Evolutionary conservation across 2,329 filamentous ascomycete species (phyloP), one percentile per base, ranked within the genome.

Genomic region (Myrmaecium sp.): DNA sequence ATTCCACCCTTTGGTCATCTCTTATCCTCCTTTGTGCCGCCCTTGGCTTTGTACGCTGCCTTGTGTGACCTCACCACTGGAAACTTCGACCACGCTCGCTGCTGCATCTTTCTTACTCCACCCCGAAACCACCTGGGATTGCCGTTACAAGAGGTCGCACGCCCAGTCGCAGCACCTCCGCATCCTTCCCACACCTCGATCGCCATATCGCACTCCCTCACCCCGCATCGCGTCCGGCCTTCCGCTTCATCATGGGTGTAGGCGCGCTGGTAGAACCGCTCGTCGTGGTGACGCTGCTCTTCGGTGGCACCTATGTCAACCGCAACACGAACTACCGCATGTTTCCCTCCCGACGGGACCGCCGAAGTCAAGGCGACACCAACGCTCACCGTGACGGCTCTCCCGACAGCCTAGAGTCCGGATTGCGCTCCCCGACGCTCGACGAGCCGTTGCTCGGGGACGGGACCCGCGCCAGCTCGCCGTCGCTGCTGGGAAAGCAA

Each of bases 301-400:
- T 69, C 31, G 64, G 65, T 30, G 69, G 70, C 14, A 70, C 69
- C 10, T 66, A 66, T 56, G 58, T 74, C 36, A 74, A 75, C 42
- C 58, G 69, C 21, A 57, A 63, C 32, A 48, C 41, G 28, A 37
- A 46, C 8, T 52, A 51, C 32, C 42, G 44, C 30, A 41, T 49
- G 17, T 51, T 51, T 34, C 39, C 40, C 31, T 34, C 43, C 13
- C 35, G 34, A 17, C 31, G 40, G 35, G 28, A 40, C 29, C 30
- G 37, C 29, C 20, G 39, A 31, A 31, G 31, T 9, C 21, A 20
- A 16, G 27, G 6, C 11, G 26, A 31, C 23, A 23, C n/a, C 6
- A n/a, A n/a, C 0, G 45, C 43, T 3, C 38, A 44, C 11, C 43
- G 46, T n/a, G 45, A 44, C n/a, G 32, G 41, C 7, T 59, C 56